Conservation (phyloP, 2,329 filamentous ascomycete species). For the Xylariaceae sp. region DNA sequence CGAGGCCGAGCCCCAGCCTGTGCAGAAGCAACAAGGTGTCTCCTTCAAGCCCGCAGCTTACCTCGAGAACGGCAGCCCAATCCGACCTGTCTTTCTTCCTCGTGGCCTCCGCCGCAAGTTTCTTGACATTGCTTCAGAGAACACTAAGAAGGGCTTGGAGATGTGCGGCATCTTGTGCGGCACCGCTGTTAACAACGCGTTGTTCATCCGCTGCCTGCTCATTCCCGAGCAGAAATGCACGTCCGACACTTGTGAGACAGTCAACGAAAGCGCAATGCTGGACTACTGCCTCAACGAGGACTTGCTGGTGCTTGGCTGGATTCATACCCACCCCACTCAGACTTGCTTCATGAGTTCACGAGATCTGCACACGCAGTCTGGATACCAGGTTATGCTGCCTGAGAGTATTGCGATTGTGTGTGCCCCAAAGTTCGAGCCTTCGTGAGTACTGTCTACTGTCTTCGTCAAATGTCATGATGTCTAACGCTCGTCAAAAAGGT, state of each 20-base stretch:
- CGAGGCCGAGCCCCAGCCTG: slow-evolving; percentile 20
- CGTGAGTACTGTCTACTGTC: slow-evolving; percentile 49
- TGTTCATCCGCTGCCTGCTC: slow-evolving; percentile 85
- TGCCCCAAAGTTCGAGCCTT: slow-evolving; percentile 75
- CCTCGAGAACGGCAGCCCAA: slow-evolving; percentile 82
- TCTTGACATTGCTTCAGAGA: slow-evolving; percentile 67
- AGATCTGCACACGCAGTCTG: slow-evolving; percentile 89
- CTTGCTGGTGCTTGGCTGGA: slow-evolving; percentile 89
- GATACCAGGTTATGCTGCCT: slow-evolving; percentile 93
- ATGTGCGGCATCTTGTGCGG: slow-evolving; percentile 95
- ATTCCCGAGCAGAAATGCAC: slow-evolving; percentile 90
- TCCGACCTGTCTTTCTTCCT: slow-evolving; percentile 86
- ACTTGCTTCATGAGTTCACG: slow-evolving; percentile 97
- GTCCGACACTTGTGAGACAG: slow-evolving; percentile 90
- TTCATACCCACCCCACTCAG: slow-evolving; percentile 94
- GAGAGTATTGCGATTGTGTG: slow-evolving; percentile 98
- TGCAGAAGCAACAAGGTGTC: slow-evolving; percentile 55
- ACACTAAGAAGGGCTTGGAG: slow-evolving; percentile 81
- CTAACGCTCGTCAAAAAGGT: slow-evolving; percentile 47
- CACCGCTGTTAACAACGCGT: slow-evolving; percentile 84
- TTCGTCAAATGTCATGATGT: slow-evolving; percentile 1
- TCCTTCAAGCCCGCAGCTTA: slow-evolving; percentile 84
- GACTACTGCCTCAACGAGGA: slow-evolving; percentile 86
- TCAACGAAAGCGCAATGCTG: slow-evolving; percentile 80
- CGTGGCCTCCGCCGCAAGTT: slow-evolving; percentile 71